Conservation (phyloP, 768 basidiomycete genomes). For the Mycena latifolia region DNA sequence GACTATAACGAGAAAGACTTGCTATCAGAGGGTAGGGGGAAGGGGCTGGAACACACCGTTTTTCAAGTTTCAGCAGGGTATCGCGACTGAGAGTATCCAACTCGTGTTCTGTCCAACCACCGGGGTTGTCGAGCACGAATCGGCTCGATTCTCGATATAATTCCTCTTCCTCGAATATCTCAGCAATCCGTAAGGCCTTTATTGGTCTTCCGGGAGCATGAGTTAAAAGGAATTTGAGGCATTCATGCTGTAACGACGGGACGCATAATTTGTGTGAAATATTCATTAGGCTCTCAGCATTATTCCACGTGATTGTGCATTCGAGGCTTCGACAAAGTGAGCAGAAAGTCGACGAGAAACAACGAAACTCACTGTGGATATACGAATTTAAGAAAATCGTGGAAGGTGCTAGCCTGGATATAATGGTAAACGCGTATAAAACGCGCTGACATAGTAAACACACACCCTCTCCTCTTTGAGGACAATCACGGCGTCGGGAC, state of each 20-base stretch:
- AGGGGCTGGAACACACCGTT: slow-evolving; percentile 71
- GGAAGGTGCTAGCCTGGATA: slow-evolving; percentile 82
- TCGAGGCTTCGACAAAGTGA: slow-evolving; percentile 66
- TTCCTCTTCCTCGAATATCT: slow-evolving; percentile 91
- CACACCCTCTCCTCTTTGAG: slow-evolving; percentile 89
- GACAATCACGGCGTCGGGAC: slow-evolving; percentile 87
- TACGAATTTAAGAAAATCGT: slow-evolving; percentile 93
- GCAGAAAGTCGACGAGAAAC: not conserved
- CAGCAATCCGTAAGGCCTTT: slow-evolving; percentile 93
- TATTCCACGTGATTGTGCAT: slow-evolving; percentile 96
- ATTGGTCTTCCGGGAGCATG: slow-evolving; percentile 95
- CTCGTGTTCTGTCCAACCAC: slow-evolving; percentile 86
- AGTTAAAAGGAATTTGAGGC: slow-evolving; percentile 88
- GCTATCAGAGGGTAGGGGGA: no score
- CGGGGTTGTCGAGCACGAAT: slow-evolving; percentile 93
- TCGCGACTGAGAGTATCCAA: slow-evolving; percentile 84
- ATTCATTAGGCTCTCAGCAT: slow-evolving; percentile 92
- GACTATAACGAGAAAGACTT: slow-evolving; percentile 58
- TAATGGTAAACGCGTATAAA: not conserved
- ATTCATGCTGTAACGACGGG: slow-evolving; percentile 83
- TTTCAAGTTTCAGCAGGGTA: slow-evolving; percentile 91
- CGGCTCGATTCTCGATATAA: slow-evolving; percentile 92
- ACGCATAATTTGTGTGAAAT: slow-evolving; percentile 92
- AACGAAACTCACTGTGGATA: slow-evolving; percentile 84
- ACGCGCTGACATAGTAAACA: slow-evolving; percentile 3